Percentiles rank a stretch among this genome's conserved stretches.
These are phyloP conservation scores for Porphyrellus cyaneotinctus DNA, from an alignment of 768 basidiomycete genomes.

Conservation along the genomic window DNA sequence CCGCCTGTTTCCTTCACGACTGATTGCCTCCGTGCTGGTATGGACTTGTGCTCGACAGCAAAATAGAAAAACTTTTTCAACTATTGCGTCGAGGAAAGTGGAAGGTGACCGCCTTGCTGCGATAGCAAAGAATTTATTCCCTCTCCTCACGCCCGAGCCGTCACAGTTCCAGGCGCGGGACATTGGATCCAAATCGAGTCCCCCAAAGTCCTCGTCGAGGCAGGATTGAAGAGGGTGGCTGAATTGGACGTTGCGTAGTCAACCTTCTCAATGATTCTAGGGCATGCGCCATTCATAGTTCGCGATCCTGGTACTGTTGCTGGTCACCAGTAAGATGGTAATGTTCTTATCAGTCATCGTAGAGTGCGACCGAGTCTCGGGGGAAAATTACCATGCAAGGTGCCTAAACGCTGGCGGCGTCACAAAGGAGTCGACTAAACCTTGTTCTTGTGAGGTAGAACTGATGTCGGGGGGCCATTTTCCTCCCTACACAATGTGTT, in stretches of 20 bases:
- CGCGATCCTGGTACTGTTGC: too few species aligned
- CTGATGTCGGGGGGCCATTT: too few species aligned
- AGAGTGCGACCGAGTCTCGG: too few species aligned
- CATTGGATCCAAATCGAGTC: conserved; percentile 29
- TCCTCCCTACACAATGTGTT: too few species aligned
- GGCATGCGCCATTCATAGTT: background rate
- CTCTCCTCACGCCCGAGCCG: conserved; percentile 10
- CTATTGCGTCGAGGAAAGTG: conserved; percentile 6
- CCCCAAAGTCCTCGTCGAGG: conserved; percentile 19
- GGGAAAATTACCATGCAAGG: too few species aligned
- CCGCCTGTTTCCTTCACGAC: too few species aligned
- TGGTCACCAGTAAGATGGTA: background rate
- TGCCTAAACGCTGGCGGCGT: too few species aligned
- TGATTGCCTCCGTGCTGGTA: background rate
- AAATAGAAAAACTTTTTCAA: conserved; percentile 12
- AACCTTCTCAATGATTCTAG: too few species aligned
- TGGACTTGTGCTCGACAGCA: conserved; percentile 4
- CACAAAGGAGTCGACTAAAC: too few species aligned
- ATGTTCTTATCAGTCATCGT: too few species aligned
- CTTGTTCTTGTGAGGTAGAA: too few species aligned
- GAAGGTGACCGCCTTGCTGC: conserved; percentile 12
- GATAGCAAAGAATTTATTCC: conserved; percentile 8
- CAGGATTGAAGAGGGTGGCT: conserved; percentile 8
- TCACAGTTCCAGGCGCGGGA: conserved; percentile 13
- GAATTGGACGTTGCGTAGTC: conserved; percentile 2